Evolutionary conservation across 2,329 filamentous ascomycete species (phyloP), one percentile per base, ranked within the genome.

Genomic region (Alternaria arbusti): DNA sequence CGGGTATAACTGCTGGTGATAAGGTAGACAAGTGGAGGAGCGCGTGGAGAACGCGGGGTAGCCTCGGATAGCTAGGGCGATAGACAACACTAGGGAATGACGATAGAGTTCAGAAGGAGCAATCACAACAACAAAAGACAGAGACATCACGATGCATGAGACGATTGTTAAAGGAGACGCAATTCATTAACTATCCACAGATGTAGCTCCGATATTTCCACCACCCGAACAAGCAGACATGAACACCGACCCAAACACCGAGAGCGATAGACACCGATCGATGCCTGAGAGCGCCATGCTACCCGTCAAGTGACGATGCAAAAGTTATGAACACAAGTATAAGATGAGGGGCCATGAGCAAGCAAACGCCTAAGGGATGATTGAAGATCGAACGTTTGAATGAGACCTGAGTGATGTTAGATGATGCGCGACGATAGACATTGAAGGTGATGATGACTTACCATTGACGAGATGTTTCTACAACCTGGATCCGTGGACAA

Each of bases 401-500:
- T 70, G 57, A 63, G 70, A 73, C 70, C 74, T 77, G 30, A 20
- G 4, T 12, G 3, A 11, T 46, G 56, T 76, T 68, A 76, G 70
- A 51, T 36, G 55, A 52, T 23, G 40, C 20, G 36, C 47, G n/a
- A 40, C 6, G 12, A 32, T 15, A 13, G 12, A 4, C 6, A 4
- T 4, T 32, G 30, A 32, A 7, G 12, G 12, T 20, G 32, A 64
- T 25, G 26, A 3, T 17, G 40, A 20, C 76, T 67, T 68, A 79
- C 76, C 75, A 73, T 77, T 75, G 70, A 74, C 63, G 55, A 52
- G 52, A 69, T 15, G 36, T 64, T 73, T 77, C 75, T 89, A 90
- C 83, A 90, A 82, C 76, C 88, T 85, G 70, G 87, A 89, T 73
- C 88, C 88, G 86, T 99, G 96, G 80, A 98, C 92, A 80, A 97